Percentiles rank a stretch among this genome's conserved stretches.
Evolutionary conservation across 345 rosid species (phyloP).

Genomic region (Microcos paniculata): DNA sequence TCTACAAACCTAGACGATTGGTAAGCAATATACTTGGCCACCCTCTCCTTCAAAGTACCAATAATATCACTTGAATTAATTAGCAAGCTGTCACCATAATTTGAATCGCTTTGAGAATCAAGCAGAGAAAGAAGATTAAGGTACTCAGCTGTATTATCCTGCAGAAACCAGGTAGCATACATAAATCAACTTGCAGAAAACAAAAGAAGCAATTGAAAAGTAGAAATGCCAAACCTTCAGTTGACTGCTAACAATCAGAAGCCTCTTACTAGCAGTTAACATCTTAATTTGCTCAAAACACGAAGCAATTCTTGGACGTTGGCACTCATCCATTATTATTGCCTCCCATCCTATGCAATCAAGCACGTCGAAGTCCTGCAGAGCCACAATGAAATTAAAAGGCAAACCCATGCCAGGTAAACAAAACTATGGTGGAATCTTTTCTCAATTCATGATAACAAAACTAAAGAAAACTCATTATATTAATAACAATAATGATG

Average conservation of each 20-base stretch:
- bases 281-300: constrained; percentile 38
- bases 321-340: constrained; percentile 54
- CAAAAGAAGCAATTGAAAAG: not conserved
- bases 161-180: constrained; percentile 23
- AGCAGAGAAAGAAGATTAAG: constrained; percentile 34
- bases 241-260: constrained; percentile 45
- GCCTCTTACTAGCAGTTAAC: constrained; percentile 38
- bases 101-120: constrained; percentile 21
- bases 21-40: constrained; percentile 33
- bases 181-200: constrained; percentile 16
- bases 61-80: constrained; percentile 26
- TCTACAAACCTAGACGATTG: constrained; percentile 60
- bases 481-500: not conserved
- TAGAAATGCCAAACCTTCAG: constrained; percentile 39
- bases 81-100: constrained; percentile 9
- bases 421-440: not conserved
- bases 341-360: constrained; percentile 45
- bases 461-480: not conserved
- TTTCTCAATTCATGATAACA: not conserved
- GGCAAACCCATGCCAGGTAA: not conserved
- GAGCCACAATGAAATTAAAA: constrained; percentile 14
- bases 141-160: constrained; percentile 41
- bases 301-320: constrained; percentile 21
- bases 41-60: constrained; percentile 38
- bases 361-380: constrained; percentile 47